These are phyloP conservation scores for Fusarium tuaranense DNA, from an alignment of 2,329 filamentous ascomycete genomes.

Conservation along the genomic window DNA sequence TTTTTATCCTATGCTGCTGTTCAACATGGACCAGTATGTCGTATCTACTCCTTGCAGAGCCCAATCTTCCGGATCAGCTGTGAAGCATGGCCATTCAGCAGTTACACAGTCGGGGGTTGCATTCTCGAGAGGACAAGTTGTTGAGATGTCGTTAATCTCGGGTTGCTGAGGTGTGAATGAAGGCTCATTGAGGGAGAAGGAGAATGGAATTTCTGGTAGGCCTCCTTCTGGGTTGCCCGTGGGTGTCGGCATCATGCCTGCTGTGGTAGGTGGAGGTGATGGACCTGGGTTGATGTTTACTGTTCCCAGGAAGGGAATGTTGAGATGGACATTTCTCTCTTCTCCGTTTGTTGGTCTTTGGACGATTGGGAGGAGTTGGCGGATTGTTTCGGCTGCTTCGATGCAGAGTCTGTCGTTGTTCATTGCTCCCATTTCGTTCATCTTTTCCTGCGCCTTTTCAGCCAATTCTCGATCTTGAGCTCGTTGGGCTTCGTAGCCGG, in stretches of 20 bases:
- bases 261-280: constrained; percentile 24
- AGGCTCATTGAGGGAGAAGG: constrained; percentile 9
- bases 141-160: constrained; percentile 9
- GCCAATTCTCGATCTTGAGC: constrained; percentile 52
- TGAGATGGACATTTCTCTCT: constrained; percentile 50
- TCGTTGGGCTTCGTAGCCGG: constrained; percentile 37
- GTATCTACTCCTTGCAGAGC: constrained; percentile 56
- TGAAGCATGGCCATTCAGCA: constrained; percentile 42
- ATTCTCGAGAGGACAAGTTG: constrained; percentile 14
- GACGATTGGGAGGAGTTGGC: constrained; percentile 57
- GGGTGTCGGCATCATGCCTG: constrained; percentile 26
- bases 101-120: constrained; percentile 22
- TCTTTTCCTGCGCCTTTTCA: constrained; percentile 50
- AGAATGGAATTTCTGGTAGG: constrained; percentile 20
- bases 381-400: constrained; percentile 58
- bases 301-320: constrained; percentile 60
- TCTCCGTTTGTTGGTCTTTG: constrained; percentile 41
- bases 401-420: constrained; percentile 56
- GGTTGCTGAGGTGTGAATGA: background rate
- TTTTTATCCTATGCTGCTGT: constrained; percentile 33
- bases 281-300: constrained; percentile 54
- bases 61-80: constrained; percentile 53
- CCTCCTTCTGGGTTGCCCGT: constrained; percentile 5
- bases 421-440: constrained; percentile 52
- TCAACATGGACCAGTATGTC: constrained; percentile 50